phyloP scores from a whole-genome alignment of 2,329 filamentous ascomycete species.

The Xylaria hypoxylon region DNA sequence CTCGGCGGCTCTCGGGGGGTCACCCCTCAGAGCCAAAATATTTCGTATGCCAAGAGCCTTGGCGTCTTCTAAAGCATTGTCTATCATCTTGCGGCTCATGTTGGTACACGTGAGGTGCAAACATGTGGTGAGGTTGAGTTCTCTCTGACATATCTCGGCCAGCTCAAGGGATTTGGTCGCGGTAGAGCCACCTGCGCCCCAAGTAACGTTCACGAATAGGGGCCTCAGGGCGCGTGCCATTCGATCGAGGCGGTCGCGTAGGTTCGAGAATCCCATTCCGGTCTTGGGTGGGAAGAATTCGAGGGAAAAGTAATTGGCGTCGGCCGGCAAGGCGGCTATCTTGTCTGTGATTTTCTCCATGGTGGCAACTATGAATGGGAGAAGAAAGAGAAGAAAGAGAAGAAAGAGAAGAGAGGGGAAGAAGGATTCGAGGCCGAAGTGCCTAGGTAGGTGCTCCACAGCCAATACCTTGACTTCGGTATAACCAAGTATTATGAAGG shows the following conservation, averaged over 20 bases:
- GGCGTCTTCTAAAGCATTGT: slow-evolving; percentile 89
- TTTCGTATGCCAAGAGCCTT: slow-evolving; percentile 93
- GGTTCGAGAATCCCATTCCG: slow-evolving; percentile 92
- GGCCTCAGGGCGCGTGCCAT: slow-evolving; percentile 93
- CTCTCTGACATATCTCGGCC: slow-evolving; percentile 93
- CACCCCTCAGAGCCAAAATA: slow-evolving; percentile 90
- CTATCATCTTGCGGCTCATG: slow-evolving; percentile 88
- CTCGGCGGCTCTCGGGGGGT: slow-evolving; percentile 89
- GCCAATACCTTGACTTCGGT: not conserved
- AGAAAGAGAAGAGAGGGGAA: not conserved
- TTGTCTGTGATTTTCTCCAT: slow-evolving; percentile 96
- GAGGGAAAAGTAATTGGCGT: slow-evolving; percentile 90
- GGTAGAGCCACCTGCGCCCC: slow-evolving; percentile 95
- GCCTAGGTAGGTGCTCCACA: not conserved
- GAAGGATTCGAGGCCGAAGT: not conserved
- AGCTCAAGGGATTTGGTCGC: slow-evolving; percentile 91
- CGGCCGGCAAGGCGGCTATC: slow-evolving; percentile 86
- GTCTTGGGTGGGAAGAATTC: slow-evolving; percentile 99
- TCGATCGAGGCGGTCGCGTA: slow-evolving; percentile 90
- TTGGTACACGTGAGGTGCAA: slow-evolving; percentile 98
- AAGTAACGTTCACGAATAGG: slow-evolving; percentile 96
- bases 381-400: not conserved
- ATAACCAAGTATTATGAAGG: not conserved
- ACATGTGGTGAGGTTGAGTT: slow-evolving; percentile 92
- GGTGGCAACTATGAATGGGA: slow-evolving; percentile 27